Conservation (phyloP, 1,284 basidiomycete species). For the Ganoderma lucidum region DNA sequence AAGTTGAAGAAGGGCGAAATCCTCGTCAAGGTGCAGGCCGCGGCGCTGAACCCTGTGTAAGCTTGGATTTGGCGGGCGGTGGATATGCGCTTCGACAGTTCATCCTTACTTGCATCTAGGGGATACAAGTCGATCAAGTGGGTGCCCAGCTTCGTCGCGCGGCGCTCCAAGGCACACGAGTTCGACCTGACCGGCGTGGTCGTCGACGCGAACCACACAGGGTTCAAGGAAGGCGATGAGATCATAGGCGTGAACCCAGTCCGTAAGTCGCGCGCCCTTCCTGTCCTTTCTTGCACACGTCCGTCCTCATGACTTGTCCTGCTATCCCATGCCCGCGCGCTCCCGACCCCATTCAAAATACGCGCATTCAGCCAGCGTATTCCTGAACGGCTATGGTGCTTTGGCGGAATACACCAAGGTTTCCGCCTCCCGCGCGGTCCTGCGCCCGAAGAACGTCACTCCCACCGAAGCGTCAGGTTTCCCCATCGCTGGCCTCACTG, state of each 20-base stretch:
- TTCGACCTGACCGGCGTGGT: slow-evolving; percentile 70
- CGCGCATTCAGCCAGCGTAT: slow-evolving; percentile 8
- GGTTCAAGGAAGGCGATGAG: slow-evolving; percentile 61
- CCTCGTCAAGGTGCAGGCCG: slow-evolving; percentile 68
- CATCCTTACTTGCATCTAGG: slow-evolving; percentile 38
- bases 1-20: slow-evolving; percentile 56
- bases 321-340: neutral
- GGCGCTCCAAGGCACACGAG: slow-evolving; percentile 61
- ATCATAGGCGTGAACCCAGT: slow-evolving; percentile 62
- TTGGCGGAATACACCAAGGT: slow-evolving; percentile 34
- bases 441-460: slow-evolving; percentile 29
- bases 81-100: neutral
- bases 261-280: slow-evolving; percentile 40
- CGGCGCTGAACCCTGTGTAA: slow-evolving; percentile 74
- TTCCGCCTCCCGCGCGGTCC: slow-evolving; percentile 22
- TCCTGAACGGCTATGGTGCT: slow-evolving; percentile 27
- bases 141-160: slow-evolving; percentile 56
- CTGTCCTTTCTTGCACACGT: neutral
- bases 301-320: neutral
- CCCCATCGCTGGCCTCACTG: slow-evolving; percentile 30
- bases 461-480: slow-evolving; percentile 33
- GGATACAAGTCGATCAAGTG: slow-evolving; percentile 65
- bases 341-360: neutral
- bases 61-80: slow-evolving; percentile 30
- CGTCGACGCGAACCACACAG: slow-evolving; percentile 58